Evolutionary conservation across 208 protist genomes (phyloP), one percentile per base, ranked within the genome.

Genomic region (Leishmania turanica): DNA sequence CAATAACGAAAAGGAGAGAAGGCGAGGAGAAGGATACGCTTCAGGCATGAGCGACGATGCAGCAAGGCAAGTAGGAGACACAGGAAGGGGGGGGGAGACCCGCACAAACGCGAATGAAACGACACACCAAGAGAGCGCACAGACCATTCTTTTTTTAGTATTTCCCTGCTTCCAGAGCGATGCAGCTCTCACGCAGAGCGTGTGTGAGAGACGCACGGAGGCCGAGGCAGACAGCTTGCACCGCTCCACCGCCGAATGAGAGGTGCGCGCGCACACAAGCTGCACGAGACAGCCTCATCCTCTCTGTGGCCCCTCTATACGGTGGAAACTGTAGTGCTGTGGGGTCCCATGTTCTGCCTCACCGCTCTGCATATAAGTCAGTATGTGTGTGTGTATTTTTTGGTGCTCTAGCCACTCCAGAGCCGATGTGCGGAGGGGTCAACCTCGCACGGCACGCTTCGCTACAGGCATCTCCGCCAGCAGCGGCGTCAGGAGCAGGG

Each of bases 31-130:
- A 49, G 42, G n/a, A 64, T 31, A 24, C 2, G 58, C 58, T 7
- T 34, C 8, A 64, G 3, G 60, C 40, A 71, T 45, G 60, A 6
- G 60, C 24, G 34, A 53, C 53, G 31, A 15, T 40, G 42, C 42
- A 21, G 70, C 15, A 31, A 24, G 54, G 51, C 6, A 62, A 5
- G 7, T 27, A 27, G n/a, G 58, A 64, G 8, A 27, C 27, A 64
- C 58, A 58, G 54, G 21, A 27, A 58, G 54, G 21, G 9, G n/a
- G 6, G 70, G 42, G 74, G 70, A 76, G 81, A 74, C 84, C 15
- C 27, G 27, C 58, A 13, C 24, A 64, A 64, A 27, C 58, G 58
- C 9, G 9, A 64, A 27, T 64, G 27, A 6, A 47, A 31, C 42
- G 17, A 71, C 21, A 47, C 40, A n/a, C 40, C 15, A 42, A 27